phyloP scores from a whole-genome alignment of 352 stramenopile species.

The Globisporangium recalcitrans region DNA sequence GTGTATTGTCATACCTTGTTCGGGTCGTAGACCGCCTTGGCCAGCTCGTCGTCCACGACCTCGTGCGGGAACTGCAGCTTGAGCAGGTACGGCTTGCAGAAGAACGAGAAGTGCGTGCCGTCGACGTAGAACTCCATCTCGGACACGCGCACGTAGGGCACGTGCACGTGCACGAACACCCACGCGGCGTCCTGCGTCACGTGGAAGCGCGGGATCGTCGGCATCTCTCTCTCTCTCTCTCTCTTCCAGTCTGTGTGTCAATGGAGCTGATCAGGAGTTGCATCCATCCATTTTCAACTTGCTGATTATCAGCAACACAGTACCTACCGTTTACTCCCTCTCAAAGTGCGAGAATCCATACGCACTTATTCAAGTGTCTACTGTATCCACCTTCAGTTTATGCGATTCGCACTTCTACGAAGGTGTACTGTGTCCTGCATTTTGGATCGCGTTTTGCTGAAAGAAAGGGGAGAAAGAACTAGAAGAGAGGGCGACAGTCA shows the following conservation, averaged over 20 bases:
- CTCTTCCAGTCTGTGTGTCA: background rate
- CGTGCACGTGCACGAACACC: conserved; percentile 85
- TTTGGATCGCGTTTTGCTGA: conserved; percentile 9
- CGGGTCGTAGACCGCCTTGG: conserved; percentile 89
- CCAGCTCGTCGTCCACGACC: conserved; percentile 86
- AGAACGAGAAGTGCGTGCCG: conserved; percentile 90
- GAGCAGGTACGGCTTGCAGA: conserved; percentile 96
- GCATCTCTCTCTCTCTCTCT: conserved; percentile 29
- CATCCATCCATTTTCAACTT: conserved; percentile 6
- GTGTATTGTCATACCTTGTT: conserved; percentile 53
- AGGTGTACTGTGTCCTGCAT: background rate
- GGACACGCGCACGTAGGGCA: conserved; percentile 88
- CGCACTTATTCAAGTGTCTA: background rate
- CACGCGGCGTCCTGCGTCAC: conserved; percentile 79
- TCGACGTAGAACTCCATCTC: conserved; percentile 92
- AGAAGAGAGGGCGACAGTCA: background rate
- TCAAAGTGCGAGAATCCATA: background rate
- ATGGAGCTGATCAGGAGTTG: background rate
- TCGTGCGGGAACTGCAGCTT: conserved; percentile 91
- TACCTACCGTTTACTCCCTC: background rate
- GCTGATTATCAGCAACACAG: background rate
- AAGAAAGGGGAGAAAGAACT: background rate
- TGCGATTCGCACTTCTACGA: background rate
- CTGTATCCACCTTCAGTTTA: no score
- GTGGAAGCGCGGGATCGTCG: conserved; percentile 75